These are phyloP conservation scores for Calonectria ilicicola DNA, from an alignment of 2,329 filamentous ascomycete genomes.

Conservation along the genomic window DNA sequence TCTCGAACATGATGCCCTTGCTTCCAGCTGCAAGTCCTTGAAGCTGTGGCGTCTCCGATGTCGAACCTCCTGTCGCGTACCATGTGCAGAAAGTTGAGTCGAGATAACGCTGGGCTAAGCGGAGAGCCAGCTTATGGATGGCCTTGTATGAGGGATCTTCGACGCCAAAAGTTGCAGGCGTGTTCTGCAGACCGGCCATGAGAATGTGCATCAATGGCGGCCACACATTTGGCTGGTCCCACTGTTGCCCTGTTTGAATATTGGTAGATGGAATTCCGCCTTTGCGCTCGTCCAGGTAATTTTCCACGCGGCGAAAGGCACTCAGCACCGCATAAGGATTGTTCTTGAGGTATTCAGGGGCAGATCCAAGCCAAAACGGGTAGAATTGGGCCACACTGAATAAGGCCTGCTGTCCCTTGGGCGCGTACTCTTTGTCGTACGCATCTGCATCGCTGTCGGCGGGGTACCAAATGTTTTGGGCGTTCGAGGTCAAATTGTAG, in stretches of 20 bases:
- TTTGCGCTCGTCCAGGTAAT: constrained; percentile 61
- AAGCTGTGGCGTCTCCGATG: constrained; percentile 63
- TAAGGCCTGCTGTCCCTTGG: constrained; percentile 66
- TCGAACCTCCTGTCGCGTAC: constrained; percentile 74
- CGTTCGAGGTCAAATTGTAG: constrained; percentile 72
- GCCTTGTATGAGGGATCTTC: constrained; percentile 66
- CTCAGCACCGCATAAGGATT: constrained; percentile 69
- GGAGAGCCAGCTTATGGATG: constrained; percentile 67
- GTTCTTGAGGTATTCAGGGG: constrained; percentile 65
- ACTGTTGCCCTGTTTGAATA: constrained; percentile 71
- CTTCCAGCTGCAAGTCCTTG: constrained; percentile 55
- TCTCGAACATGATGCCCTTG: constrained; percentile 76
- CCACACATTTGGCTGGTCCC: constrained; percentile 80
- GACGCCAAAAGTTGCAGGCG: constrained; percentile 65
- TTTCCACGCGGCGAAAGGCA: constrained; percentile 65
- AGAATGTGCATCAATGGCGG: constrained; percentile 74
- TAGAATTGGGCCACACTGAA: constrained; percentile 73
- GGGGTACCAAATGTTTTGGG: constrained; percentile 67
- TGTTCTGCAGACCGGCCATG: constrained; percentile 71
- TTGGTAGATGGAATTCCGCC: constrained; percentile 75
- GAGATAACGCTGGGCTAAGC: constrained; percentile 73
- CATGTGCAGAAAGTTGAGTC: constrained; percentile 78
- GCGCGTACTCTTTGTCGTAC: constrained; percentile 55
- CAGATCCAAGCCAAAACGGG: constrained; percentile 77
- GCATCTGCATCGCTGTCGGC: constrained; percentile 55